Evolutionary conservation across 768 basidiomycete species (phyloP), one percentile per base, ranked within the genome.

Genomic region (Serendipita sp.): DNA sequence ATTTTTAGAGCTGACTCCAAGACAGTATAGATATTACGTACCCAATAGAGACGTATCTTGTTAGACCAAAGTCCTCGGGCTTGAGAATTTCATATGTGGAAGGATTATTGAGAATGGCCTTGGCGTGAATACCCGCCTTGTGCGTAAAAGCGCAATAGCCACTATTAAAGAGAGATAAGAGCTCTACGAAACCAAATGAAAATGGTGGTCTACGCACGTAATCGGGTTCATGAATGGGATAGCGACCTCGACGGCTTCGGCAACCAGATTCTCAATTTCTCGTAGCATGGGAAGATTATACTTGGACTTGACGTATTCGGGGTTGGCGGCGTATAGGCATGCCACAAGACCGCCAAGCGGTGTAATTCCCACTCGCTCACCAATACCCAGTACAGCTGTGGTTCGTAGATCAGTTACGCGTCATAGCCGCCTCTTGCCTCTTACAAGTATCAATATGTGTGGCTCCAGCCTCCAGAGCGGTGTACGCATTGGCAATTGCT

Each of bases 41-140:
- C 84, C 92, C 95, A 69, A 98, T 97, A 42, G 95, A 96, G 67
- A 99, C 94, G 70, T 98, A 99, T 70, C 96, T 85, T 7, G 86
- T 92, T 70, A 99, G 81, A 69, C 96, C 96, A 70, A 99, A 99
- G 76, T 99, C 96, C 74, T 95, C 91, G 16, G 96, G 96, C 83
- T 93, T 97, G 74, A 96, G 82, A 73, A 97, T 97, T 76, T 99
- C 95, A 75, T 98, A 99, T 9, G 96, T 99, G 70, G 88, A 90
- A 1, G 96, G 96, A 80, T 99, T 99, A 78, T 97, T 96, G 66
- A 94, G 83, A 74, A 99, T 99, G 42, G 96, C 96, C 81, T 99
- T 99, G 76, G 96, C 96, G 75, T 99, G 96, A 67, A 99, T 99
- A 72, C 96, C 96, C 22, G 96, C 96, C 85, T 99, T 98, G 85